Percentiles rank a stretch among this genome's conserved stretches.
Evolutionary conservation across 1,284 basidiomycete species (phyloP).

Genomic region (Pyrrhoderma lamaoense): DNA sequence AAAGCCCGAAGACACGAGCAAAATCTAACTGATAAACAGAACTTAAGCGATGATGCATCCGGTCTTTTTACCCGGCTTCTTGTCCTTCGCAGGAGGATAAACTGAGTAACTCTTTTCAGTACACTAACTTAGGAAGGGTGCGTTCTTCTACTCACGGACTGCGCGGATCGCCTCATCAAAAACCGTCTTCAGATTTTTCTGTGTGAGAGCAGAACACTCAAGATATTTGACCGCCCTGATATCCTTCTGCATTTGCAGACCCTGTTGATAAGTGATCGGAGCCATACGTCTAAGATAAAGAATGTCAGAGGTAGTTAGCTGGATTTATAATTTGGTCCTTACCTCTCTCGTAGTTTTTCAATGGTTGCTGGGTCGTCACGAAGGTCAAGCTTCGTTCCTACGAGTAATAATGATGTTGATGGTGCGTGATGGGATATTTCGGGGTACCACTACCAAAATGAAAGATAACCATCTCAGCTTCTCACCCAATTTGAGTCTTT

Average conservation of each 20-base stretch:
- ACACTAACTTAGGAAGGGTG: constrained; percentile 13
- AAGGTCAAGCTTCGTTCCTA: constrained; percentile 97
- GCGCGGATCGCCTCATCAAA: constrained; percentile 95
- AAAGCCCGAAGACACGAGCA: neutral
- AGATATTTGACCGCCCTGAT: constrained; percentile 95
- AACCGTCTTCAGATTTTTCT: constrained; percentile 95
- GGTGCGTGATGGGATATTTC: constrained; percentile 98
- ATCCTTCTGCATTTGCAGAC: constrained; percentile 86
- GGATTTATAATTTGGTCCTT: constrained; percentile 23
- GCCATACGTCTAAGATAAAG: constrained; percentile 71
- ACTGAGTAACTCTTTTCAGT: constrained; percentile 37
- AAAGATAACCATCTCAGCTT: constrained; percentile 3
- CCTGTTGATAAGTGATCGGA: constrained; percentile 89
- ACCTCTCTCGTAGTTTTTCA: constrained; percentile 89
- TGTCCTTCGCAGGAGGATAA: constrained; percentile 63
- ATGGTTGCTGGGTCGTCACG: constrained; percentile 91
- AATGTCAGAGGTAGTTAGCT: neutral
- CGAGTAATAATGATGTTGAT: constrained; percentile 87
- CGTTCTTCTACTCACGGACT: constrained; percentile 58
- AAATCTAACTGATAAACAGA: constrained; percentile 2
- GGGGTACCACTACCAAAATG: constrained; percentile 74
- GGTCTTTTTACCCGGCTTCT: constrained; percentile 36
- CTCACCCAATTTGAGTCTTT: constrained; percentile 9
- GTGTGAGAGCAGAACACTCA: constrained; percentile 96
- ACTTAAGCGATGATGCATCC: constrained; percentile 68